Evolutionary conservation across 192 early-diverging fungal genomes (phyloP), one percentile per base, ranked within the genome.

Genomic region (Entomortierella lignicola): DNA sequence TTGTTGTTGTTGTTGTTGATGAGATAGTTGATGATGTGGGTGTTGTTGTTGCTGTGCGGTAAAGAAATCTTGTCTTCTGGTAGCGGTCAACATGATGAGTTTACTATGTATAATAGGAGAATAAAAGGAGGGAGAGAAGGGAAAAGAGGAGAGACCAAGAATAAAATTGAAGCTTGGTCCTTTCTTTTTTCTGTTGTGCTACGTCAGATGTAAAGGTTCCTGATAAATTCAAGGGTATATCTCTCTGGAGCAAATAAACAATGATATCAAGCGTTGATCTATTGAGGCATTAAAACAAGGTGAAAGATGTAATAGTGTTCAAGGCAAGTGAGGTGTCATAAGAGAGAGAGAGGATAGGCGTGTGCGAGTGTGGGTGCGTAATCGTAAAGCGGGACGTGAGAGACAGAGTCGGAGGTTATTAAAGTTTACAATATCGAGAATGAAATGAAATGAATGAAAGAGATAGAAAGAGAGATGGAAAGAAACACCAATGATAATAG

Each of bases 11-110:
- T 27, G 50, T 31, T 18, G 39, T 12, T 58, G 70, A 58, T 68
- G 58, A 21, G 61, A 65, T 25, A 60, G 63, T 32, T 60, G 59
- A 47, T 54, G 59, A 18, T 56, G 54, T 32, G 51, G 50, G 11
- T 54, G 51, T 52, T 59, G 56, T 31, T 72, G 70, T 44, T 63
- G 70, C 39, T 73, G 73, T 55, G 55, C 53, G 23, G 34, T 52
- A 50, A 77, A 77, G 15, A 68, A 60, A 44, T 77, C 73, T 42
- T 68, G 73, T 6, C 73, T 56, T 43, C 73, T 77, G 51, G 60
- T 77, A 48, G 73, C 73, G 60, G 73, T 77, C 73, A 77, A 57
- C 73, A 77, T 77, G 66, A 23, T 63, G 73, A n/a, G 32, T 58
- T 47, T 56, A 50, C 20, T 31, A 21, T 23, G 55, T n/a, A n/a